Conservation (phyloP, 1,284 basidiomycete species). For the Mycena citricolor region DNA sequence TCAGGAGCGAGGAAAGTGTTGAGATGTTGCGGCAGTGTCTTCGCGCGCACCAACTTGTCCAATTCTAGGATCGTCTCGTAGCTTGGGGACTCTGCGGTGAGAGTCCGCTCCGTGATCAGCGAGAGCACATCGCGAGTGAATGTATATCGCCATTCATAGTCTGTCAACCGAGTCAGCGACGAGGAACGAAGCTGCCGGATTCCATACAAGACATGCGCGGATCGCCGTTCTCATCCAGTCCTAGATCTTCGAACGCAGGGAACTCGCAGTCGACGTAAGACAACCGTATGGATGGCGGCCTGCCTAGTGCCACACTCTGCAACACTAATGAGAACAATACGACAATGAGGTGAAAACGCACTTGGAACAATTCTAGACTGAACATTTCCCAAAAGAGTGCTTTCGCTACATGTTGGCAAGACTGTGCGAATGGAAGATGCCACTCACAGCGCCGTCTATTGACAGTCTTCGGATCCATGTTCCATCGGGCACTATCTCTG, state of each 20-base stretch:
- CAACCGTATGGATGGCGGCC: slow-evolving; percentile 54
- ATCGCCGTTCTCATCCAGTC: slow-evolving; percentile 48
- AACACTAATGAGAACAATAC: slow-evolving; percentile 8
- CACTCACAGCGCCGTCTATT: slow-evolving; percentile 44
- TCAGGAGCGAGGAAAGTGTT: slow-evolving; percentile 48
- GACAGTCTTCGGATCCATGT: slow-evolving; percentile 51
- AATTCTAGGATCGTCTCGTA: slow-evolving; percentile 57
- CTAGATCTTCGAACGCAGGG: slow-evolving; percentile 48
- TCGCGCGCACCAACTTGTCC: slow-evolving; percentile 58
- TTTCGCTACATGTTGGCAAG: neutral
- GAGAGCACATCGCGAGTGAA: slow-evolving; percentile 51
- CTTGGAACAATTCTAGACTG: slow-evolving; percentile 49
- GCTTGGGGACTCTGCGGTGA: slow-evolving; percentile 50
- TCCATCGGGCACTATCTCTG: slow-evolving; percentile 59
- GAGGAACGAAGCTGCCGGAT: neutral
- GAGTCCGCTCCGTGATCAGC: slow-evolving; percentile 47
- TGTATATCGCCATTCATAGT: slow-evolving; percentile 48
- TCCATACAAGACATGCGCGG: slow-evolving; percentile 49
- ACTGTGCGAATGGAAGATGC: neutral
- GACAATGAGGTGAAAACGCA: slow-evolving; percentile 25
- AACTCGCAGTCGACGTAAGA: slow-evolving; percentile 61
- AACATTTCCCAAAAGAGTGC: slow-evolving; percentile 61
- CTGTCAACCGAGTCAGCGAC: slow-evolving; percentile 24
- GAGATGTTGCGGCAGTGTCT: slow-evolving; percentile 48
- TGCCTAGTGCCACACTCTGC: slow-evolving; percentile 52